Conservation (phyloP, 306 rosid genomes). For the Hylodesmum podocarpum region DNA sequence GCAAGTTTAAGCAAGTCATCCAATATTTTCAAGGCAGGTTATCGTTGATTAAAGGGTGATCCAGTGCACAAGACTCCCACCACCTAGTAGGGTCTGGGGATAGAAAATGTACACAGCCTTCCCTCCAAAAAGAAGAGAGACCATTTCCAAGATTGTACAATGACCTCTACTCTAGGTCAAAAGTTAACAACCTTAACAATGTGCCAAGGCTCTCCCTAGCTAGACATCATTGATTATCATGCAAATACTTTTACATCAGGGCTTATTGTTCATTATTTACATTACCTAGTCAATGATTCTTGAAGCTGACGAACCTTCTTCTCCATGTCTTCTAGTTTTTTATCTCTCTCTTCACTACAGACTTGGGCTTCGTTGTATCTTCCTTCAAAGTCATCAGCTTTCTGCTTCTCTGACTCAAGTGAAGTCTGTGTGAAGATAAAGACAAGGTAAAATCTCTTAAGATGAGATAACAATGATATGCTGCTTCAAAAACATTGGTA, state of each 20-base stretch:
- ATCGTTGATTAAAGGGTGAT: neutral
- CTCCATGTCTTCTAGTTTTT: slow-evolving; percentile 73
- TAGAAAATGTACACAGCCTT: neutral
- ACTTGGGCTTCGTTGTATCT: slow-evolving; percentile 66
- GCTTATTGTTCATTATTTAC: slow-evolving; percentile 14
- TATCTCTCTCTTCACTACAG: slow-evolving; percentile 49
- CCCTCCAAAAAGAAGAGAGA: neutral
- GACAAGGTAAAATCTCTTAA: slow-evolving; percentile 34
- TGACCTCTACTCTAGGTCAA: neutral
- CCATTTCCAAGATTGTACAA: neutral
- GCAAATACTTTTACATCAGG: slow-evolving; percentile 13
- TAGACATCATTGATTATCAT: neutral
- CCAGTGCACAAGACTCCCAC: neutral
- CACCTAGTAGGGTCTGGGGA: neutral
- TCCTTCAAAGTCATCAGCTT: slow-evolving; percentile 58
- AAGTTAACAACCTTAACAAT: neutral
- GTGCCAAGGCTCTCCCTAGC: neutral
- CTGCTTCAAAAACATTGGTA: slow-evolving; percentile 5
- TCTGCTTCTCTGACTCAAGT: slow-evolving; percentile 59
- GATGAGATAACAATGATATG: slow-evolving; percentile 24
- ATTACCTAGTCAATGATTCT: slow-evolving; percentile 72
- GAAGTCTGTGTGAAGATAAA: slow-evolving; percentile 46
- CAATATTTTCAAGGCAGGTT: slow-evolving; percentile 18
- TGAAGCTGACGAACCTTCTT: slow-evolving; percentile 70
- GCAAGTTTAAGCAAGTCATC: slow-evolving; percentile 9